Percentiles rank a stretch among this genome's conserved stretches.
These are phyloP conservation scores for Musa itinerans DNA, from an alignment of 176 grass and related monocot genomes.

Conservation along the genomic window DNA sequence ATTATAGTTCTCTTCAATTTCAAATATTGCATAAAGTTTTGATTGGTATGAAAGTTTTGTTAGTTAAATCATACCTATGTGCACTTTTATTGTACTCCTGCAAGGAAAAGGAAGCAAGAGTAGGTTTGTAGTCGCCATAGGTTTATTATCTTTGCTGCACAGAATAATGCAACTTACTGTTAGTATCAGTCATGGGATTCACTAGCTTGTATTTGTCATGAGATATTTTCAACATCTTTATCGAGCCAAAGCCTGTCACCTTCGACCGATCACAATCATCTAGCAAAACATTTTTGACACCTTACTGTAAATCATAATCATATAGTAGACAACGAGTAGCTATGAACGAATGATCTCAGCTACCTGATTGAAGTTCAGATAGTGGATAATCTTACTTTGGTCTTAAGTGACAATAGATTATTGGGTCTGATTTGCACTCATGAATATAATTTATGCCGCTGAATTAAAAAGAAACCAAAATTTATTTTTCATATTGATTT, in stretches of 20 bases:
- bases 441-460: constrained; percentile 98
- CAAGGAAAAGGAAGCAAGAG: not conserved
- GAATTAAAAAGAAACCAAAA: constrained; percentile 11
- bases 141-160: not conserved
- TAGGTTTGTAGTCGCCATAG: not conserved
- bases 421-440: constrained; percentile 83
- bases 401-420: constrained; percentile 72
- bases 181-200: constrained; percentile 32
- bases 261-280: constrained; percentile 81
- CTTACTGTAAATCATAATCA: constrained; percentile 67
- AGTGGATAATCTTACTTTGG: constrained; percentile 69
- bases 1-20: too few relatives aligned
- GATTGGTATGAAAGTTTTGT: too few relatives aligned
- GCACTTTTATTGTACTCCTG: not conserved
- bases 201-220: constrained; percentile 52
- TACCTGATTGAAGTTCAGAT: not conserved
- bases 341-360: not conserved
- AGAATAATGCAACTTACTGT: constrained; percentile 47
- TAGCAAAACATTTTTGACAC: constrained; percentile 89
- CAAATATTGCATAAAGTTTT: too few relatives aligned
- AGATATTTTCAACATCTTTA: constrained; percentile 50
- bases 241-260: constrained; percentile 71
- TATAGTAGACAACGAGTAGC: not conserved
- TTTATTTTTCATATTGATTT: not conserved
- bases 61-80: not conserved